A percentile compares a stretch with the other conserved stretches of the same genome.
Conservation (phyloP, 306 rosid genomes). For the Echinosophora koreensis region DNA sequence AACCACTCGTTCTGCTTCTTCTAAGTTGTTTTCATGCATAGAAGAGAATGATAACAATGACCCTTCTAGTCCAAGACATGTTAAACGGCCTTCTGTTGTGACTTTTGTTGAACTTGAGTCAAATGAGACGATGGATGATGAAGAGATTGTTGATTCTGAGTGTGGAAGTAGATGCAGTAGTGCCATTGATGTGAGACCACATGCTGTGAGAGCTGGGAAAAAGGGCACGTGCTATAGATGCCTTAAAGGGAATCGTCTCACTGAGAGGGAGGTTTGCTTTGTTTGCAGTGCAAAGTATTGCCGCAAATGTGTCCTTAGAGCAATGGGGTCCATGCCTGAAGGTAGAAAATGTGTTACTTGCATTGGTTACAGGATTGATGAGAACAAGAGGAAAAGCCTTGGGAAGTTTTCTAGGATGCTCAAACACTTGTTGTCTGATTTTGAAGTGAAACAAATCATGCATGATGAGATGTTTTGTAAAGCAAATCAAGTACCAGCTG, state of each 20-base stretch:
- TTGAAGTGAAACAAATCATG: slow-evolving; percentile 57
- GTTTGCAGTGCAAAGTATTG: slow-evolving; percentile 85
- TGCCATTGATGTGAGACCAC: slow-evolving; percentile 51
- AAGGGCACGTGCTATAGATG: slow-evolving; percentile 76
- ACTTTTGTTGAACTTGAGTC: slow-evolving; percentile 62
- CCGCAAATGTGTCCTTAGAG: slow-evolving; percentile 64
- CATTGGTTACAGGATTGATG: slow-evolving; percentile 67
- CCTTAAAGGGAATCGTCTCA: slow-evolving; percentile 64
- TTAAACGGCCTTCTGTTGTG: slow-evolving; percentile 62
- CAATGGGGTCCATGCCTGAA: slow-evolving; percentile 91
- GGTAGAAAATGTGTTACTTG: slow-evolving; percentile 84
- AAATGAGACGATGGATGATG: slow-evolving; percentile 43
- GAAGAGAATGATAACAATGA: slow-evolving; percentile 47
- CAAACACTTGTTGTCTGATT: slow-evolving; percentile 56
- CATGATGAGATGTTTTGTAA: slow-evolving; percentile 57
- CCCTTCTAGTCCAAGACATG: slow-evolving; percentile 56
- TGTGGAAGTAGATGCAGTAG: slow-evolving; percentile 36
- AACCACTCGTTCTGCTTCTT: slow-evolving; percentile 50
- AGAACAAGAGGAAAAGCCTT: slow-evolving; percentile 55
- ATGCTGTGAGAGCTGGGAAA: slow-evolving; percentile 62
- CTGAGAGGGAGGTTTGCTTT: slow-evolving; percentile 73
- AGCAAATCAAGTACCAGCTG: slow-evolving; percentile 66
- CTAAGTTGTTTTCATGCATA: slow-evolving; percentile 53
- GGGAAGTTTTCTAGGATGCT: slow-evolving; percentile 72
- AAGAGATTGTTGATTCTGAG: slow-evolving; percentile 45